Evolutionary conservation across 2,329 filamentous ascomycete genomes (phyloP), one percentile per base, ranked within the genome.

Genomic region (Trichoderma koningiopsis): DNA sequence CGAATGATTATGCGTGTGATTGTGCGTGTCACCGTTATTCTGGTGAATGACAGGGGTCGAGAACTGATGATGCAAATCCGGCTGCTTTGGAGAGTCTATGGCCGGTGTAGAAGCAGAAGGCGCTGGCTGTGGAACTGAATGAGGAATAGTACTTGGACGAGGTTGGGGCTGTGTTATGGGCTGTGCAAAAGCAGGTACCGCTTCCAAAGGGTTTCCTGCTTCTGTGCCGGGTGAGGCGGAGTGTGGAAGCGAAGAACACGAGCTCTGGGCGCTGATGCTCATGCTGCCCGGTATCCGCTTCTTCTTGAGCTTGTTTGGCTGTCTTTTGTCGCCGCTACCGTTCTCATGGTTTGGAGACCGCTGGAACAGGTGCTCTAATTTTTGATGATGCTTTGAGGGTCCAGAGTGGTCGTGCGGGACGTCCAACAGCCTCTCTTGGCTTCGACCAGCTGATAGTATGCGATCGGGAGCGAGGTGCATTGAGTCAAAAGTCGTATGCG

Each of bases 261-360:
- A 98, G 76, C 94, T 97, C 72, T 97, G 94, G 0, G 95, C 94
- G 77, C 95, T 97, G 24, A 90, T 91, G 74, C 93, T 94, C 27
- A 91, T 81, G 75, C 92, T 93, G 53, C 89, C 90, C 0, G 92
- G 90, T 68, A 92, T 83, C 72, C 90, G 86, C 80, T 93, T 97
- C 84, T 98, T 98, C 79, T 91, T 92, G 63, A 99, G 83, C 80
- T 97, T 97, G 76, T 97, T 97, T 0, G 94, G 93, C 77, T 91
- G 91, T 57, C 92, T 88, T 74, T 87, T 89, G 71, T 90, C 90
- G 37, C 82, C 85, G 47, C 83, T 90, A 37, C 82, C 85, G 47
- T 82, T 85, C 22, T 83, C 85, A 27, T 81, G 79, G 0, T 86
- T 85, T 0, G 91, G 88, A 2, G 91, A 90, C 72, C 90, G 87